Conservation (phyloP, 257 asterid genomes). For the Nicotiana tabacum region DNA sequence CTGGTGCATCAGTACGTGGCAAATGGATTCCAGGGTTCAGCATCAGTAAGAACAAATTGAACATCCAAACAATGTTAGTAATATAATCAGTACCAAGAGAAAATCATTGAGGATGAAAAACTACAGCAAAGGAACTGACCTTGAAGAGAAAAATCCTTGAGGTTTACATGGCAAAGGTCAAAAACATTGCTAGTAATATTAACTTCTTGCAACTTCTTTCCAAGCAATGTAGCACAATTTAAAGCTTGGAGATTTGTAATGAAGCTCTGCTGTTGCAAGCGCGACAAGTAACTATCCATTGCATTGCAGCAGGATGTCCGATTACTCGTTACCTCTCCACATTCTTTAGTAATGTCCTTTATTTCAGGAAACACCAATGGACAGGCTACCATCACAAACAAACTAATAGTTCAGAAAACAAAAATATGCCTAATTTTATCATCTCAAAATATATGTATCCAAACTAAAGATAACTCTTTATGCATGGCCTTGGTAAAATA, state of each 20-base stretch:
- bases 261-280: conserved; percentile 27
- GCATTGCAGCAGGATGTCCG: conserved; percentile 20
- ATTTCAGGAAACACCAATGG: conserved; percentile 29
- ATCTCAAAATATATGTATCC: background rate
- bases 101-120: background rate
- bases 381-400: conserved; percentile 17
- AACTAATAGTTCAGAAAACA: background rate
- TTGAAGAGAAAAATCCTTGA: conserved; percentile 34
- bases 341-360: conserved; percentile 15
- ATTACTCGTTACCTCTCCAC: conserved; percentile 14
- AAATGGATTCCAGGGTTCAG: background rate
- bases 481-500: background rate
- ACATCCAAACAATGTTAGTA: background rate
- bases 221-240: conserved; percentile 27
- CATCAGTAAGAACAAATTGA: background rate
- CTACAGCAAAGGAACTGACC: conserved; percentile 12
- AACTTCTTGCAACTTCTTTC: conserved; percentile 18
- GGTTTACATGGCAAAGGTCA: conserved; percentile 22
- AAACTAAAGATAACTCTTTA: background rate
- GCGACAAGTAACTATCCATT: conserved; percentile 22
- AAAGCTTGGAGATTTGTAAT: conserved; percentile 27
- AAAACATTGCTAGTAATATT: conserved; percentile 15
- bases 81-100: background rate
- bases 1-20: conserved; percentile 7
- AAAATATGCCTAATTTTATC: background rate